A percentile compares a stretch with the other conserved stretches of the same genome.
phyloP scores from a whole-genome alignment of 169 alveolate genomes.

The Plasmodium adleri region DNA sequence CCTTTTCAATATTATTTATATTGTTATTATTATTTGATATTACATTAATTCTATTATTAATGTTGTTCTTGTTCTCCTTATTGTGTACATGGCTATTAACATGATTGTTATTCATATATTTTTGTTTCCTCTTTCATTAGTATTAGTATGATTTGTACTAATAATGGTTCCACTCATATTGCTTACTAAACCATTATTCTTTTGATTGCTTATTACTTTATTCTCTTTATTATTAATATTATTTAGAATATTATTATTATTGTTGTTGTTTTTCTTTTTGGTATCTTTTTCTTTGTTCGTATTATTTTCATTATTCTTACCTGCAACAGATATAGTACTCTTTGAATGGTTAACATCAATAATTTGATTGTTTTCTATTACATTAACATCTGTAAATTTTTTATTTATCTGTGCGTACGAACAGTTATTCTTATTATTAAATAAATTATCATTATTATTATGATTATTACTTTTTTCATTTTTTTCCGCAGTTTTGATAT shows the following conservation, averaged over 20 bases:
- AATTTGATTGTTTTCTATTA: not conserved
- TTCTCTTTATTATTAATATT: not conserved
- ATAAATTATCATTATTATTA: not conserved
- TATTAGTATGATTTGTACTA: not conserved
- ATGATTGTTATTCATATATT: too few species aligned
- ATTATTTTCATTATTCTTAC: not conserved
- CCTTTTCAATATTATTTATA: slow-evolving; percentile 1
- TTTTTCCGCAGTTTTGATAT: not conserved
- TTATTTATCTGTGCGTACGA: not conserved
- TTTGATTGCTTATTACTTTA: not conserved
- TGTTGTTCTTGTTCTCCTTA: not conserved
- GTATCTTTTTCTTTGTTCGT: not conserved
- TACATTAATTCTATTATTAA: not conserved
- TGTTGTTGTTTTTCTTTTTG: not conserved
- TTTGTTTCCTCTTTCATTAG: too few species aligned
- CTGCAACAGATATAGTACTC: not conserved
- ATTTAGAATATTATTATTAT: not conserved
- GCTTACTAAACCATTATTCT: not conserved
- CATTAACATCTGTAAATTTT: slow-evolving; percentile 5
- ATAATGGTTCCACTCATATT: slow-evolving; percentile 4
- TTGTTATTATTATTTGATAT: slow-evolving; percentile 2
- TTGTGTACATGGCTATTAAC: not conserved
- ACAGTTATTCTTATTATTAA: not conserved
- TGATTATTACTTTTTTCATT: slow-evolving; percentile 3
- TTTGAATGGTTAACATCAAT: not conserved